Evolutionary conservation across 2,329 filamentous ascomycete species (phyloP), one percentile per base, ranked within the genome.

Genomic region (Beauveria scarabaeidicola): DNA sequence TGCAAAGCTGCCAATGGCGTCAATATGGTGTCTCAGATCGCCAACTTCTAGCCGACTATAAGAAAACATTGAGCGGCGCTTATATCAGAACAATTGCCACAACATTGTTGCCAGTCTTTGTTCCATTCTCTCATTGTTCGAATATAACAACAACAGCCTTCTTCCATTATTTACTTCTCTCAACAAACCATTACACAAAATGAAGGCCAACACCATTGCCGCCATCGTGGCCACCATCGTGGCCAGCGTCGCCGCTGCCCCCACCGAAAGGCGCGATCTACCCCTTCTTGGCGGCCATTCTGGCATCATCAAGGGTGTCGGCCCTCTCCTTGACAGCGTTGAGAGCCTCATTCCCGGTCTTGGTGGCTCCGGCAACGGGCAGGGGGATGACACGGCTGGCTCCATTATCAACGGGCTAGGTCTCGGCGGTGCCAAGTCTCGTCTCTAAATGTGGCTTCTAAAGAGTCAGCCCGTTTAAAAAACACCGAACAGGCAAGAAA

Each of bases 261-360:
- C 56, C 25, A 58, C 48, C 3, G 56, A 52, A 27, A 58, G 38
- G 48, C 56, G 56, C 56, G 56, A 58, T 40, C 19, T 58, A 9
- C 56, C 56, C 8, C 48, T 58, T 46, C 56, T 58, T n/a, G 56
- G 56, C 17, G 56, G 56, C 1, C 36, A 58, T n/a, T 58, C 56
- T 11, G 56, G 56, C 13, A 1, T 36, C 11, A 58, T 58, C 47
- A 50, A 52, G 40, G 19, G n/a, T 1, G 19, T 46, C 27, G 56
- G 56, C 2, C 56, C 56, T 25, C 47, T 58, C 17, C 48, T 58
- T 4, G 40, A 58, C 56, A 44, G 56, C 38, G 38, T 58, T 9
- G 56, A 58, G 56, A 44, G 48, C 40, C n/a, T 46, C 10, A n/a
- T 58, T 13, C 56, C 56, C 6, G 48, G 38, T 21, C 40, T 58